A percentile compares a stretch with the other conserved stretches of the same genome.
phyloP scores from a whole-genome alignment of 2,329 filamentous ascomycete species.

The Peltaster fructicola region DNA sequence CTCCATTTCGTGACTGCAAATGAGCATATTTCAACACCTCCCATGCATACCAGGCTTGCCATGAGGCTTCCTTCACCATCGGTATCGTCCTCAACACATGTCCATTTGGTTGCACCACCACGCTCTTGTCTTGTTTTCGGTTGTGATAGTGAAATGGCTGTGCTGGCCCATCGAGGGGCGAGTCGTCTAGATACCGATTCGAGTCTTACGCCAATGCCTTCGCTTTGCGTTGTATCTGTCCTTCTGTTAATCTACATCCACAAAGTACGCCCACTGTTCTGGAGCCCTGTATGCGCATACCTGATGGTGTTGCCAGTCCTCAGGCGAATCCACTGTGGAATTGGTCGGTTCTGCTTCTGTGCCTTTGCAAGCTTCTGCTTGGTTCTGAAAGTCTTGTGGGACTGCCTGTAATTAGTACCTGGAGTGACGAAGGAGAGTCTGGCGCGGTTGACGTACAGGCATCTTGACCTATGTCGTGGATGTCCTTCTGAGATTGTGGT shows the following conservation, averaged over 20 bases:
- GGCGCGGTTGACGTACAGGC: conserved; percentile 13
- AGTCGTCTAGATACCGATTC: conserved; percentile 84
- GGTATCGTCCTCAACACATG: too few relatives aligned
- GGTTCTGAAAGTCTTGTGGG: conserved; percentile 99
- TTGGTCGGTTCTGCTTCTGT: conserved; percentile 99
- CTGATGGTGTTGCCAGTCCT: conserved; percentile 98
- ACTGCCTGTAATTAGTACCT: conserved; percentile 42
- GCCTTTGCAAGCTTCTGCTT: conserved; percentile 99
- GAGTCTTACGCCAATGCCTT: conserved; percentile 99
- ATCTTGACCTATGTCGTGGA: conserved; percentile 14
- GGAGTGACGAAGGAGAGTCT: background rate
- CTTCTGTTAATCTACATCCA: conserved; percentile 1
- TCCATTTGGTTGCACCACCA: too few relatives aligned
- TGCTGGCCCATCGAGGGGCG: too few relatives aligned
- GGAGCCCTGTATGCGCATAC: conserved; percentile 40
- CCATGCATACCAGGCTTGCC: too few relatives aligned
- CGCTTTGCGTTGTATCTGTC: conserved; percentile 99
- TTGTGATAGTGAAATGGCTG: too few relatives aligned
- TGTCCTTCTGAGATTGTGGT: conserved; percentile 5
- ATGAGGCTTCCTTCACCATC: too few relatives aligned
- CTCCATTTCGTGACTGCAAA: too few relatives aligned
- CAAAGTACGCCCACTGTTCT: background rate
- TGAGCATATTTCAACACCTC: too few relatives aligned
- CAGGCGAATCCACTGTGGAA: conserved; percentile 98
- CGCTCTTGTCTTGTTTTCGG: too few relatives aligned